Evolutionary conservation across 179 eudicot species (phyloP), one percentile per base, ranked within the genome.

Genomic region (Sideroxylon spinosum): DNA sequence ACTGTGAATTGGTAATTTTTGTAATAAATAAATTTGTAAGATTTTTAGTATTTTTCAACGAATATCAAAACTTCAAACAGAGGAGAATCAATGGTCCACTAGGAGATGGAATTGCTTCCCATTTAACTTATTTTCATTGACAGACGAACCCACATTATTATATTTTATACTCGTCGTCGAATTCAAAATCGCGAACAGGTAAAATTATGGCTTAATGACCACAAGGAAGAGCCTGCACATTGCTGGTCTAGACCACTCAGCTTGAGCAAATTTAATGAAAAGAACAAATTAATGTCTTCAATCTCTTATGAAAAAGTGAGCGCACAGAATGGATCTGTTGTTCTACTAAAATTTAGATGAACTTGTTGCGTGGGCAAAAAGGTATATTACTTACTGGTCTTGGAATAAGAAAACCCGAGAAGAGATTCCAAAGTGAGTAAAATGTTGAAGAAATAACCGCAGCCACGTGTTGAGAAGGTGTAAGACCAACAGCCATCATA

Each of bases 401-500:
- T 2, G 97, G 95, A 76, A 95, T 84, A 59, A 95, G 90, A 85
- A 95, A 95, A 67, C 98, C 98, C 7, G 98, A 86, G 60, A 91
- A 86, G 80, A 95, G 97, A 81, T 95, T 95, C 99, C 99, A 95
- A 32, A 95, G 78, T 1, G 97, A 90, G 87, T 95, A 95, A 74
- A 85, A 89, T 22, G 93, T 92, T 29, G 99, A 89, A 65, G 99
- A 89, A 59, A 92, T 80, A 25, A 95, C 89, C 9, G 99, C 93
- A 67, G 97, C 94, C 77, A 95, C 53, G 74, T 88, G 83, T 74
- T 92, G 97, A 11, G 82, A 79, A 53, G 98, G 86, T 49, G 99
- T 95, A n/a, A 95, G 89, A 74, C 93, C 97, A 78, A 94, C 90
- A 57, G 90, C 93, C 98, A 95, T 91, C 99, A 95, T 95, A 11